phyloP scores from a whole-genome alignment of 495 filamentous ascomycete species.

The Podospora sp. region DNA sequence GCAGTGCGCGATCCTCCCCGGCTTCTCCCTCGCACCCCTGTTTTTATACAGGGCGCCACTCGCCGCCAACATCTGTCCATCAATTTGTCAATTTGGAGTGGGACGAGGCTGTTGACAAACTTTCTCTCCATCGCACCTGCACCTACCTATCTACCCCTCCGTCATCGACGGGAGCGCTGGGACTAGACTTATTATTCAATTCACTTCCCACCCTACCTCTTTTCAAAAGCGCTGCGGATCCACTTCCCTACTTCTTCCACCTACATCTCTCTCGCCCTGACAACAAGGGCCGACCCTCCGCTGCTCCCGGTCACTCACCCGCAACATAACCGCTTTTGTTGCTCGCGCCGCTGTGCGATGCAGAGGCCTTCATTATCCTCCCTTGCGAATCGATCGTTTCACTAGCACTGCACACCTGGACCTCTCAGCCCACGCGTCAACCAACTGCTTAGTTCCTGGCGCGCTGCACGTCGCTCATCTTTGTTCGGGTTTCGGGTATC shows the following conservation, averaged over 20 bases:
- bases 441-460: not conserved
- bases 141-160: not conserved
- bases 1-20: not conserved
- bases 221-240: not conserved
- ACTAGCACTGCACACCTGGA: not conserved
- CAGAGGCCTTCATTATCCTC: not conserved
- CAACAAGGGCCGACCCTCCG: no score
- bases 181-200: not conserved
- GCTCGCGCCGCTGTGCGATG: not conserved
- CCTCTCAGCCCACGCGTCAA: not conserved
- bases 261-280: not conserved
- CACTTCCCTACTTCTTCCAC: not conserved
- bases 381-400: not conserved
- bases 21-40: not conserved
- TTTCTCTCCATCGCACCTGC: constrained; percentile 12
- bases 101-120: not conserved
- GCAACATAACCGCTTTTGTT: not conserved
- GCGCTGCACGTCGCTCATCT: not conserved
- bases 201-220: not conserved
- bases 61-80: not conserved
- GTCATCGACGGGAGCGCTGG: not conserved
- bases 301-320: not conserved
- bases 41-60: not conserved
- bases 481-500: constrained; percentile 3
- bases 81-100: not conserved